These are phyloP conservation scores for Crithidia bombi DNA, from an alignment of 208 protist genomes.

Conservation along the genomic window DNA sequence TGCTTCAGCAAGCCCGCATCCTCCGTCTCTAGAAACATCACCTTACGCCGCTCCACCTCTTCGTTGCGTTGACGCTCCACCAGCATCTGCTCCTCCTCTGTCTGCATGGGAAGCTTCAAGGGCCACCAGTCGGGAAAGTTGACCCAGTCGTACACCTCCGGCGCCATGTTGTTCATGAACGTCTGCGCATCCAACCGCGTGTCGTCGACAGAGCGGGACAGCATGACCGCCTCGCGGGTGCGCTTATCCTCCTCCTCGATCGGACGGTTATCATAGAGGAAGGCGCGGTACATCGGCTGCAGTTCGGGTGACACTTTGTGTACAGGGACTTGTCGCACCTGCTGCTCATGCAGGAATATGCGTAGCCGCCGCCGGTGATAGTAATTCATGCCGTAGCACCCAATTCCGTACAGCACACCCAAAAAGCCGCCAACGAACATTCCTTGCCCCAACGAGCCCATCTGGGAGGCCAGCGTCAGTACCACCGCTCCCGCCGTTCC, in stretches of 20 bases:
- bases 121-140: conserved; percentile 93
- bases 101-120: conserved; percentile 76
- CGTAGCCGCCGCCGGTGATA: conserved; percentile 72
- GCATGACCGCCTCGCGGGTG: conserved; percentile 52
- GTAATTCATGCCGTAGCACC: conserved; percentile 78
- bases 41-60: conserved; percentile 76
- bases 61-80: conserved; percentile 77
- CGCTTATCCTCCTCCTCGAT: conserved; percentile 69
- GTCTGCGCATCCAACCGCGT: conserved; percentile 74
- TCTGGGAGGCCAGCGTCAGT: conserved; percentile 67
- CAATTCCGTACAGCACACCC: conserved; percentile 71
- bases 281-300: conserved; percentile 86
- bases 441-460: conserved; percentile 69
- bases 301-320: conserved; percentile 85
- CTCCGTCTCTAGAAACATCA: conserved; percentile 71
- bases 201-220: conserved; percentile 55
- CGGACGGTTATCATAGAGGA: conserved; percentile 80
- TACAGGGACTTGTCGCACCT: conserved; percentile 77
- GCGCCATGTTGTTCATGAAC: conserved; percentile 83
- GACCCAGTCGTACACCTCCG: conserved; percentile 88
- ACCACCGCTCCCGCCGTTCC: conserved; percentile 49
- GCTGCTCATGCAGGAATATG: conserved; percentile 77
- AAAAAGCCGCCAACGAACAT: conserved; percentile 74
- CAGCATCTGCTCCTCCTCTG: conserved; percentile 79
- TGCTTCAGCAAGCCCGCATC: conserved; percentile 78